Evolutionary conservation across 306 rosid genomes (phyloP).

Genomic region (Abrus precatorius): DNA sequence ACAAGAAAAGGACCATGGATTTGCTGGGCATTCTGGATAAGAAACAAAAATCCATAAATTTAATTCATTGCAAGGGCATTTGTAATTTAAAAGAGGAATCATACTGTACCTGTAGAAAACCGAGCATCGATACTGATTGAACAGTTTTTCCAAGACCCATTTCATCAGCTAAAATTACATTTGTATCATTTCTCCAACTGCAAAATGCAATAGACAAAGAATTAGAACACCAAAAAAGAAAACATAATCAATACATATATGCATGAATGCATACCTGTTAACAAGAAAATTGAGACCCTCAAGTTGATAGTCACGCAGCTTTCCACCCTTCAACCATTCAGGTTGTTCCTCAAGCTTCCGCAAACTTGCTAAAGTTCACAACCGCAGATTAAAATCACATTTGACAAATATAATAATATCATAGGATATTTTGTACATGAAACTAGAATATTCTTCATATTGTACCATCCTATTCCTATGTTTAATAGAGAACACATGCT

Average conservation of each 20-base stretch:
- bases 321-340: conserved; percentile 97
- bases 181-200: conserved; percentile 99
- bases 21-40: conserved; percentile 91
- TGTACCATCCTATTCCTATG: not conserved
- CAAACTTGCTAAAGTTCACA: conserved; percentile 81
- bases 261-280: conserved; percentile 70
- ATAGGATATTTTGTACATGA: not conserved
- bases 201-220: conserved; percentile 48
- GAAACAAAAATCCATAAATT: conserved; percentile 29
- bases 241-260: conserved; percentile 4
- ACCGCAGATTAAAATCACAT: conserved; percentile 47
- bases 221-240: conserved; percentile 49
- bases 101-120: conserved; percentile 86
- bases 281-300: conserved; percentile 99
- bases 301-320: conserved; percentile 98
- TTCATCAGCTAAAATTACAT: conserved; percentile 99
- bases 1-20: conserved; percentile 97
- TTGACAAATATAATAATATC: not conserved
- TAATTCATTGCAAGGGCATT: conserved; percentile 15
- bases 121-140: conserved; percentile 99
- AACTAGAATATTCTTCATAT: not conserved
- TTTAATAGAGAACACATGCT: not conserved
- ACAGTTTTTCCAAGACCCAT: conserved; percentile 99
- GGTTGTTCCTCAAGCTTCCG: conserved; percentile 99
- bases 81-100: conserved; percentile 40